Evolutionary conservation across 352 stramenopile genomes (phyloP).

Genomic region (Stephanocyclus meneghinianus): DNA sequence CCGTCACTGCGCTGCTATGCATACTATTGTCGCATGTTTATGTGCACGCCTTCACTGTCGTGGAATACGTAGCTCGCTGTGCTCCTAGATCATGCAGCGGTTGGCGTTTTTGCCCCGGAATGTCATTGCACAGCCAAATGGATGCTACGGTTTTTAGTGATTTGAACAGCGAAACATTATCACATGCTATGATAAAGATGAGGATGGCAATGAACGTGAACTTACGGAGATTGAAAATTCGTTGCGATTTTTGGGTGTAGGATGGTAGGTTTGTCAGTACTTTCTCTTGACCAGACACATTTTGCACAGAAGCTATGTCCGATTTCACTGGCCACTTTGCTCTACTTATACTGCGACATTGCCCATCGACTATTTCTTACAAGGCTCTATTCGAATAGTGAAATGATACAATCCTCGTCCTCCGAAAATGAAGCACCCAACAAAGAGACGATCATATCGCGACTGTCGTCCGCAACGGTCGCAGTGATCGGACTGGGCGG

Average conservation of each 20-base stretch:
- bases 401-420: neutral
- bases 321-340: neutral
- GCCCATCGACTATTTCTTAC: neutral
- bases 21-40: too few relatives aligned
- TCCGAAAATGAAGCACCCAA: neutral
- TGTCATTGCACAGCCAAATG: too few relatives aligned
- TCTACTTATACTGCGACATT: neutral
- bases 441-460: constrained; percentile 41
- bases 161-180: neutral
- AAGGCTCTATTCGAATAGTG: constrained; percentile 18
- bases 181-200: neutral
- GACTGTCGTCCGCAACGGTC: constrained; percentile 56
- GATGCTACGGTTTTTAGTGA: too few relatives aligned
- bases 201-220: neutral
- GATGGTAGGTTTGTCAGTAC: constrained; percentile 14
- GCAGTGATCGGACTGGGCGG: constrained; percentile 79
- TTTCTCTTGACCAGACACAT: neutral
- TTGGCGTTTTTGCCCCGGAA: too few relatives aligned
- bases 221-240: neutral
- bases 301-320: neutral
- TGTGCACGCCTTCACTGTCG: too few relatives aligned
- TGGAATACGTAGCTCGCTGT: too few relatives aligned
- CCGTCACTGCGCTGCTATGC: too few relatives aligned
- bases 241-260: constrained; percentile 43
- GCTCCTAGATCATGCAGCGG: too few relatives aligned